Evolutionary conservation across 2,329 filamentous ascomycete genomes (phyloP).

Genomic region (Sodiomyces alkalinus): DNA sequence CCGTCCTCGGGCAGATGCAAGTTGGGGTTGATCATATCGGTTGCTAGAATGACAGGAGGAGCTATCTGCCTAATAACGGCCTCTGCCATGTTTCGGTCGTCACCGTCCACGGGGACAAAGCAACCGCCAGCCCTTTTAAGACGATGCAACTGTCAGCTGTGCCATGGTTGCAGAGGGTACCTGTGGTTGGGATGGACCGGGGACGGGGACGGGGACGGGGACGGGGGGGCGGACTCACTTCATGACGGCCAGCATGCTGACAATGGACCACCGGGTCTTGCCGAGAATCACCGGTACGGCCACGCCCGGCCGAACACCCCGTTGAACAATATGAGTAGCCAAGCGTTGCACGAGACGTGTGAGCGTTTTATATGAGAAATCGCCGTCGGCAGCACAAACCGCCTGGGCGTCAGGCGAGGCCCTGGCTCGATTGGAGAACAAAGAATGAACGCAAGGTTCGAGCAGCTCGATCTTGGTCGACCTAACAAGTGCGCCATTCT

Average conservation of each 20-base stretch:
- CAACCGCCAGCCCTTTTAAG: conserved; percentile 30
- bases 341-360: conserved; percentile 21
- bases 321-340: conserved; percentile 29
- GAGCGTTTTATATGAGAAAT: conserved; percentile 25
- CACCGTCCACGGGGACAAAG: conserved; percentile 33
- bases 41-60: conserved; percentile 27
- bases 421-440: conserved; percentile 25
- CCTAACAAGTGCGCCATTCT: conserved; percentile 26
- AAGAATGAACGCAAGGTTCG: conserved; percentile 26
- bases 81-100: conserved; percentile 24
- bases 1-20: conserved; percentile 23
- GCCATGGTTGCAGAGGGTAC: too few species aligned
- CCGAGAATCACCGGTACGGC: conserved; percentile 53
- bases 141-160: too few species aligned
- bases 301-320: conserved; percentile 34
- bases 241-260: conserved; percentile 53
- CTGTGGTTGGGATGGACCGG: too few species aligned
- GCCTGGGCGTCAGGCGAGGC: conserved; percentile 23
- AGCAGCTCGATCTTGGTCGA: conserved; percentile 23
- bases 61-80: conserved; percentile 27
- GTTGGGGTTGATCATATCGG: conserved; percentile 23
- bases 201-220: too few species aligned
- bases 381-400: conserved; percentile 28
- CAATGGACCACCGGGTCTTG: conserved; percentile 52
- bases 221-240: conserved; percentile 42